phyloP scores from a whole-genome alignment of 148 eudicot species.

The Agrostemma githago region DNA sequence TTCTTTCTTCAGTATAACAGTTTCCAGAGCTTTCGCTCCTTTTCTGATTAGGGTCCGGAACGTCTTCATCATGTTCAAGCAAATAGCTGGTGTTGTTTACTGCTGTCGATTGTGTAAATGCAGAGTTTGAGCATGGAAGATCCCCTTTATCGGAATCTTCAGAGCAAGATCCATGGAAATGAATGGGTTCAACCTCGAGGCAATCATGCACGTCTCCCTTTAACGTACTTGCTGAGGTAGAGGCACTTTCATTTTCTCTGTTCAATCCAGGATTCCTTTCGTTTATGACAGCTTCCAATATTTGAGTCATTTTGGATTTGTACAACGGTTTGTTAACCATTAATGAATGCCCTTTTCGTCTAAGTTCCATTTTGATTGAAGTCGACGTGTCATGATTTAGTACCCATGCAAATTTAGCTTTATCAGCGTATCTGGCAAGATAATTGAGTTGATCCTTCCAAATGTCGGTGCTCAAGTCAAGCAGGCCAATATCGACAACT shows the following conservation, averaged over 20 bases:
- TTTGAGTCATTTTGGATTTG: slow-evolving; percentile 80
- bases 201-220: slow-evolving; percentile 34
- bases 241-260: slow-evolving; percentile 13
- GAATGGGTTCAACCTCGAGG: slow-evolving; percentile 52
- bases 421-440: slow-evolving; percentile 44
- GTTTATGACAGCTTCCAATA: slow-evolving; percentile 61
- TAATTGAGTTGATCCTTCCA: slow-evolving; percentile 81
- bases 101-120: slow-evolving; percentile 30
- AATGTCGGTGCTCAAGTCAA: slow-evolving; percentile 64
- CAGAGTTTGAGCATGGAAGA: slow-evolving; percentile 20
- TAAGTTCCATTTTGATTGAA: slow-evolving; percentile 65
- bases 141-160: slow-evolving; percentile 60
- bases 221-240: slow-evolving; percentile 4
- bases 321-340: slow-evolving; percentile 86
- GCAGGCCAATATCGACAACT: slow-evolving; percentile 64
- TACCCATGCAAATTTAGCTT: slow-evolving; percentile 73
- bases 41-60: slow-evolving; percentile 24
- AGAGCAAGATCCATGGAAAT: slow-evolving; percentile 50
- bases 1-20: slow-evolving; percentile 22
- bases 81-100: slow-evolving; percentile 30
- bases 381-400: slow-evolving; percentile 74
- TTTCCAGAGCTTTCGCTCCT: slow-evolving; percentile 12
- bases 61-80: slow-evolving; percentile 39
- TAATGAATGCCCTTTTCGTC: slow-evolving; percentile 58
- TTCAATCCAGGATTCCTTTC: slow-evolving; percentile 42